Evolutionary conservation across 257 asterid genomes (phyloP).

Genomic region (Haberlea rhodopensis): DNA sequence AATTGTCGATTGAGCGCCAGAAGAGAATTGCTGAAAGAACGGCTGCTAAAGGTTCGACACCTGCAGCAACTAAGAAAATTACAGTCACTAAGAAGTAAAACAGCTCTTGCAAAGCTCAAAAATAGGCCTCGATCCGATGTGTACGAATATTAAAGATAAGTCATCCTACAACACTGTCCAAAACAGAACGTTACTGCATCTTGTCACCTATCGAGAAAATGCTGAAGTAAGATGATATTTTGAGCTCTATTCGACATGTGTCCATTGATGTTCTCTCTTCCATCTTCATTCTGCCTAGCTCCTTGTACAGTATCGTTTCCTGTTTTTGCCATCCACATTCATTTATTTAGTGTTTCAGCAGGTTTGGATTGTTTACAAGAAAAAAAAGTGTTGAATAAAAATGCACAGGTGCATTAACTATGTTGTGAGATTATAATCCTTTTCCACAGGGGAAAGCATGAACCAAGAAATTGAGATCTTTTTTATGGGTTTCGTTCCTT

Average conservation of each 20-base stretch:
- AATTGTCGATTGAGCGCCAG: constrained; percentile 53
- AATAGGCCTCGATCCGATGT: constrained; percentile 23
- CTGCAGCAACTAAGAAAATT: constrained; percentile 39
- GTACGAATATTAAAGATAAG: constrained; percentile 13
- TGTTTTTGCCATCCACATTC: constrained; percentile 34
- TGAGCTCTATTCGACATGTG: neutral
- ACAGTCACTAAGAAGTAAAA: constrained; percentile 45
- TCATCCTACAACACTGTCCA: constrained; percentile 23
- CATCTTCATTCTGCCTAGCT: constrained; percentile 26
- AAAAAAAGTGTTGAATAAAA: constrained; percentile 26
- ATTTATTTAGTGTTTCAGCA: constrained; percentile 29
- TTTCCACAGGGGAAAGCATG: neutral
- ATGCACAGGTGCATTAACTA: constrained; percentile 9
- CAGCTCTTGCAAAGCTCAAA: constrained; percentile 42
- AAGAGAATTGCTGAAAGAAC: constrained; percentile 78
- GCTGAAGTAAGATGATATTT: neutral
- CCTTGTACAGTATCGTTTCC: constrained; percentile 37
- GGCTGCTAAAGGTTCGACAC: constrained; percentile 40
- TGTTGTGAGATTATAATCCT: constrained; percentile 8
- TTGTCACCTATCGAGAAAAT: constrained; percentile 6
- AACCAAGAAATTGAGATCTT: neutral
- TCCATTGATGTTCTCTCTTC: constrained; percentile 7
- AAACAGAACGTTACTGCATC: neutral
- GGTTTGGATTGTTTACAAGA: constrained; percentile 26
- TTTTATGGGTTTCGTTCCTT: too few relatives aligned